phyloP scores from a whole-genome alignment of 2,329 filamentous ascomycete genomes.

The Monosporascus ibericus region DNA sequence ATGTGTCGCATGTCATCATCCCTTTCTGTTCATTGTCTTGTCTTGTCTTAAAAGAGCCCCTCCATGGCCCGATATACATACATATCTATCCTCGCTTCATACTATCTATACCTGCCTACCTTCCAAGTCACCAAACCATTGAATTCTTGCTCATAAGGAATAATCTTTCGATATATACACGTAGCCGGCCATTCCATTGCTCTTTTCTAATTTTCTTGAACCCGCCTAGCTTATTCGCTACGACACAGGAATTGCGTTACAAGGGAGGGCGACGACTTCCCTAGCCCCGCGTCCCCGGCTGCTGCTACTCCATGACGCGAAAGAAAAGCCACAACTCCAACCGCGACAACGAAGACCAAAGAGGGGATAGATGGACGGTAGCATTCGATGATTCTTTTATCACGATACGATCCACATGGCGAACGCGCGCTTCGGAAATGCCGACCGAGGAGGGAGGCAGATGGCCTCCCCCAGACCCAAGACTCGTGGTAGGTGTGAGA shows the following conservation, averaged over 20 bases:
- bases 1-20: too few species aligned
- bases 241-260: conserved; percentile 14
- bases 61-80: neutral
- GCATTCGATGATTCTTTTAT: conserved; percentile 2
- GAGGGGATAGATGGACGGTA: neutral
- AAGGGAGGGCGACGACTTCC: conserved; percentile 16
- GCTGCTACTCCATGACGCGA: conserved; percentile 6
- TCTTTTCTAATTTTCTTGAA: conserved; percentile 1
- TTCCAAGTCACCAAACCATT: too few species aligned
- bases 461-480: conserved; percentile 31
- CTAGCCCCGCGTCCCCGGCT: conserved; percentile 7
- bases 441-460: conserved; percentile 26
- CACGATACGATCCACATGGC: conserved; percentile 19
- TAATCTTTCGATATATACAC: too few species aligned
- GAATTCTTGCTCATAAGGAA: too few species aligned
- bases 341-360: neutral
- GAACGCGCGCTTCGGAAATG: conserved; percentile 25
- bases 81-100: too few species aligned
- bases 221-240: conserved; percentile 1
- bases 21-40: neutral
- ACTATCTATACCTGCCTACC: too few species aligned
- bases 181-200: neutral
- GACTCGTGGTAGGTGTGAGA: conserved; percentile 26
- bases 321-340: neutral
- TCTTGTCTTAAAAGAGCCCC: neutral